Evolutionary conservation across 805 yeast species (phyloP).

Genomic region (Saccharomycopsis oosterbeekiorum): DNA sequence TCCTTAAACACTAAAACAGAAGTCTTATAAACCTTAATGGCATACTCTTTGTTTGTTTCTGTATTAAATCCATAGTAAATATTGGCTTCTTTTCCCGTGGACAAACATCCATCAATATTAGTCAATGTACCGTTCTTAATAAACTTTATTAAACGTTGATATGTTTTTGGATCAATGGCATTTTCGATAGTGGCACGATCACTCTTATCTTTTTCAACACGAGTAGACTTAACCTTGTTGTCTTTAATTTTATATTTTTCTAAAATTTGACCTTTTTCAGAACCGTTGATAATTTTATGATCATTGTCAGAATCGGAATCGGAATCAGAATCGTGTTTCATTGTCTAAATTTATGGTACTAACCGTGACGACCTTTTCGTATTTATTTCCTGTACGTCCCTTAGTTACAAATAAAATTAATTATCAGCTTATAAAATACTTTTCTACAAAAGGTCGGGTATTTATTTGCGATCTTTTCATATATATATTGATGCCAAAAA

Average conservation of each 20-base stretch:
- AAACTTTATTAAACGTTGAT: conserved; percentile 70
- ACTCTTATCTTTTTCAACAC: conserved; percentile 68
- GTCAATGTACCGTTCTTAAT: conserved; percentile 77
- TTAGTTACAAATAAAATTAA: no score
- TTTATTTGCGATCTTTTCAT: no score
- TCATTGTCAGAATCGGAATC: conserved; percentile 3
- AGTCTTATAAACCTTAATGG: conserved; percentile 91
- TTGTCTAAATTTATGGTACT: background rate
- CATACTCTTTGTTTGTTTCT: conserved; percentile 46
- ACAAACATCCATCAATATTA: conserved; percentile 83
- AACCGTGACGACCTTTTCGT: no score
- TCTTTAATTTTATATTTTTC: conserved; percentile 59
- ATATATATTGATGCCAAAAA: no score
- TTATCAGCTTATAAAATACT: no score
- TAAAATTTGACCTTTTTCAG: conserved; percentile 37
- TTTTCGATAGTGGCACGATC: conserved; percentile 96
- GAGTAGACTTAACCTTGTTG: conserved; percentile 43
- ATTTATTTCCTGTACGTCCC: no score
- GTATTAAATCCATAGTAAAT: conserved; percentile 70
- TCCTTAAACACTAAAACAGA: conserved; percentile 96
- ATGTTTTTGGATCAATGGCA: conserved; percentile 90
- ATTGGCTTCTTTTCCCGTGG: conserved; percentile 98
- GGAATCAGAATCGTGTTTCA: background rate
- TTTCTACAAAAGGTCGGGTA: no score
- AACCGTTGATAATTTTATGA: conserved; percentile 5